A percentile compares a stretch with the other conserved stretches of the same genome.
These are phyloP conservation scores for Scytalidium sp. DNA, from an alignment of 2,329 filamentous ascomycete genomes.

Conservation along the genomic window DNA sequence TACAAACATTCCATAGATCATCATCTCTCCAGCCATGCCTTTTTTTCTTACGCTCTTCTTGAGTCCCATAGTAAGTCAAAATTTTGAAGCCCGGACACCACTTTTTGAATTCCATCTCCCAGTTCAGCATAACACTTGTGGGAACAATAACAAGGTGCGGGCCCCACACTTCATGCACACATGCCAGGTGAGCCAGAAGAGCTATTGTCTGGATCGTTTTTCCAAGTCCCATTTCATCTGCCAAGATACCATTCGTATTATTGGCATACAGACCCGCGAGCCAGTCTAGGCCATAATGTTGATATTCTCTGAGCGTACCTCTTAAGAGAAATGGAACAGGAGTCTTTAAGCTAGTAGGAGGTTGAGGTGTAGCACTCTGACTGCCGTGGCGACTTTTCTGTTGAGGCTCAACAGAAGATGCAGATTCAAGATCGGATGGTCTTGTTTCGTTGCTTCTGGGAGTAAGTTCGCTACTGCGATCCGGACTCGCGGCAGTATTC, in stretches of 20 bases:
- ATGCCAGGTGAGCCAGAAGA: constrained; percentile 86
- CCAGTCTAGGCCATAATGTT: constrained; percentile 97
- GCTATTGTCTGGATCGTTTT: constrained; percentile 99
- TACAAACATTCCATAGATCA: constrained; percentile 93
- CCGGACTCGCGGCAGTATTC: constrained; percentile 20
- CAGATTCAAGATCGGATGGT: constrained; percentile 29
- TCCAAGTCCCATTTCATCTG: constrained; percentile 97
- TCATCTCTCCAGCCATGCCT: constrained; percentile 91
- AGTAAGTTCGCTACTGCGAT: constrained; percentile 32
- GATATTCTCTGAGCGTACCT: constrained; percentile 89
- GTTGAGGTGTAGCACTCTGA: constrained; percentile 35
- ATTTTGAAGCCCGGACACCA: constrained; percentile 99
- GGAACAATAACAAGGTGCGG: constrained; percentile 95
- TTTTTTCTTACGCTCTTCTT: constrained; percentile 88
- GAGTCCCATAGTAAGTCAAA: constrained; percentile 90
- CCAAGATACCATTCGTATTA: constrained; percentile 91
- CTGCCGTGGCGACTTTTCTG: constrained; percentile 27
- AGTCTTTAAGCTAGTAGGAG: constrained; percentile 49
- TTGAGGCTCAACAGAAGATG: constrained; percentile 29
- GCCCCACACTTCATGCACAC: constrained; percentile 88
- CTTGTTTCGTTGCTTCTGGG: constrained; percentile 31
- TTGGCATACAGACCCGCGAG: constrained; percentile 89
- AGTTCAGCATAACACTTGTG: constrained; percentile 98
- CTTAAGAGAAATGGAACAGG: constrained; percentile 80
- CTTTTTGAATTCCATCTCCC: constrained; percentile 99